A percentile compares a stretch with the other conserved stretches of the same genome.
These are phyloP conservation scores for Malus hybrid DNA, from an alignment of 331 rosid species.

Conservation along the genomic window DNA sequence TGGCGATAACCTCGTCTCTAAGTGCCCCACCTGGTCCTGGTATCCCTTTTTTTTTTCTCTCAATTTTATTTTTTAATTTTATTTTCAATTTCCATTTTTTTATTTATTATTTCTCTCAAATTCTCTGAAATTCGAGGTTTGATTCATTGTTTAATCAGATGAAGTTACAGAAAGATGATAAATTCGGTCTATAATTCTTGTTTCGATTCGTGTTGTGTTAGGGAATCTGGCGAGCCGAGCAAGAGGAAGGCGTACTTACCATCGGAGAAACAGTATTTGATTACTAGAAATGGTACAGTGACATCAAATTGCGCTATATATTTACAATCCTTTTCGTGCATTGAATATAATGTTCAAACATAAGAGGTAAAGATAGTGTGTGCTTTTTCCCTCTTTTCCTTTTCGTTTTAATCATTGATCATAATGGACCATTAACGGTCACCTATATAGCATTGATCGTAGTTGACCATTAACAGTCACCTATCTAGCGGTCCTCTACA, in stretches of 20 bases:
- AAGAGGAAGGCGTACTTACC: slow-evolving; percentile 93
- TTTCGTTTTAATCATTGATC: not conserved
- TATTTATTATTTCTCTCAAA: no score
- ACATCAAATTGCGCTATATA: not conserved
- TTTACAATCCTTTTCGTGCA: not conserved
- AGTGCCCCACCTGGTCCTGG: slow-evolving; percentile 99
- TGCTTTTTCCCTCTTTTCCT: not conserved
- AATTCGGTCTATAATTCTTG: not conserved
- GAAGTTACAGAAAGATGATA: not conserved
- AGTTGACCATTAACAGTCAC: not conserved
- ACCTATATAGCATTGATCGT: not conserved
- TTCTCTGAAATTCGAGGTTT: not conserved
- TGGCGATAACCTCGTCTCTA: slow-evolving; percentile 94
- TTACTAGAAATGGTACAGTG: slow-evolving; percentile 78
- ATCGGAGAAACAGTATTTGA: slow-evolving; percentile 70
- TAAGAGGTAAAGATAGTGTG: not conserved
- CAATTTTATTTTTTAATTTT: not conserved
- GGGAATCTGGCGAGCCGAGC: slow-evolving; percentile 95
- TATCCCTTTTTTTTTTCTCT: slow-evolving; percentile 1
- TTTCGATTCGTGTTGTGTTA: slow-evolving; percentile 14
- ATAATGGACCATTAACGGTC: not conserved
- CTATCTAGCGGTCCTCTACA: not conserved
- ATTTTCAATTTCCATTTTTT: not conserved
- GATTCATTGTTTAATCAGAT: not conserved
- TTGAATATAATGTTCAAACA: not conserved